Percentiles rank a stretch among this genome's conserved stretches.
Conservation (phyloP, 768 basidiomycete species). For the Rhizopogon vinicolor region DNA sequence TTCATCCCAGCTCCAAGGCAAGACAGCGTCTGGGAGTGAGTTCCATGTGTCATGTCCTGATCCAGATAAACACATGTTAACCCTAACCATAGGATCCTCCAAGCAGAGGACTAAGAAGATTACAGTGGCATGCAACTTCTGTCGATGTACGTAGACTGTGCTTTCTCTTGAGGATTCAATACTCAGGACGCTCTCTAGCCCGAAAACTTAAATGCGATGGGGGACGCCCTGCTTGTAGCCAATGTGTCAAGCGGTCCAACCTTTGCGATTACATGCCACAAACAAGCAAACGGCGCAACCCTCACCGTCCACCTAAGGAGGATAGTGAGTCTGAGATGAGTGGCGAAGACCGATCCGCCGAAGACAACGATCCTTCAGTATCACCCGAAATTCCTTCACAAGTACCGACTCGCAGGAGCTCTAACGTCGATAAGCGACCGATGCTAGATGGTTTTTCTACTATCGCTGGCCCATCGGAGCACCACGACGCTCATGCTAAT, state of each 20-base stretch:
- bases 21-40: conserved; percentile 34
- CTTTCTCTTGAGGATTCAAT: conserved; percentile 11
- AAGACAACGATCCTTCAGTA: conserved; percentile 46
- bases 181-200: conserved; percentile 39
- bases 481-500: conserved; percentile 37
- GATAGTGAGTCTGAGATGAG: conserved; percentile 58
- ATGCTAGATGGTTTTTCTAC: conserved; percentile 25
- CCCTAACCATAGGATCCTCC: conserved; percentile 40
- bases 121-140: conserved; percentile 87
- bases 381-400: conserved; percentile 43
- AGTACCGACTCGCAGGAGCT: conserved; percentile 31
- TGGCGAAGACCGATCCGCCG: conserved; percentile 53
- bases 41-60: conserved; percentile 11
- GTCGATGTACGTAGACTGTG: conserved; percentile 61
- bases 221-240: conserved; percentile 75
- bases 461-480: conserved; percentile 34
- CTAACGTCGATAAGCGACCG: conserved; percentile 30
- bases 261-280: conserved; percentile 76
- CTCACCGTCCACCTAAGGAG: conserved; percentile 59
- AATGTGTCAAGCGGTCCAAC: conserved; percentile 76
- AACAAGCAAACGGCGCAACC: conserved; percentile 69
- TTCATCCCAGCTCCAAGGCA: conserved; percentile 25
- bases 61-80: conserved; percentile 10
- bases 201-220: conserved; percentile 89
- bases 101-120: conserved; percentile 81